phyloP scores from a whole-genome alignment of 169 alveolate genomes.

The Eimeria necatrix region DNA sequence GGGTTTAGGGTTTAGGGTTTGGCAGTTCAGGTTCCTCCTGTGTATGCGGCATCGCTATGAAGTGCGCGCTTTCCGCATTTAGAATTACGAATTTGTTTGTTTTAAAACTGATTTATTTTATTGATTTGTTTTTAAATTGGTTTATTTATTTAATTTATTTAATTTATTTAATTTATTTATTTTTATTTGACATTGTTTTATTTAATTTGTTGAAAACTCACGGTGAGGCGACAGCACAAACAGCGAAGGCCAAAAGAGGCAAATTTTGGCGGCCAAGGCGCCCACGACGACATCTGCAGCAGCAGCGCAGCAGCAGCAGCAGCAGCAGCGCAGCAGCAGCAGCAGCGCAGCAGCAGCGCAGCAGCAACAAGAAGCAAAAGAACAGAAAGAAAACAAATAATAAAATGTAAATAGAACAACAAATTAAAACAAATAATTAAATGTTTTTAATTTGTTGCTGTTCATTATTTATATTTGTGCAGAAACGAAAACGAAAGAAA shows the following conservation, averaged over 20 bases:
- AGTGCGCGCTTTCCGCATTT: background rate
- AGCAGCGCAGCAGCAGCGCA: background rate
- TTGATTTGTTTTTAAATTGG: too few species aligned
- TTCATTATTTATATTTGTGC: too few species aligned
- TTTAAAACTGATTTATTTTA: too few species aligned
- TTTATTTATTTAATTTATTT: too few species aligned
- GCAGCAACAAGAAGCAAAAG: background rate
- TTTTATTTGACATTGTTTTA: too few species aligned
- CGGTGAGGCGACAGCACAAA: background rate
- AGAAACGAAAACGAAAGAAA: too few species aligned
- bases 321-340: background rate
- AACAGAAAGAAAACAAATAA: background rate
- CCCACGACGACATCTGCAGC: background rate
- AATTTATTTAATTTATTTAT: too few species aligned
- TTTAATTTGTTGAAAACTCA: background rate
- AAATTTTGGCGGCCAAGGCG: background rate
- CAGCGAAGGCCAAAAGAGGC: background rate
- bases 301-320: background rate
- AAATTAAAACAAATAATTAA: background rate
- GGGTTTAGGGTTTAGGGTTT: background rate
- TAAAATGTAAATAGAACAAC: background rate
- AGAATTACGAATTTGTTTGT: background rate
- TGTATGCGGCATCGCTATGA: background rate
- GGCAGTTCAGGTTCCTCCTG: background rate
- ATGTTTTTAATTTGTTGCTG: too few species aligned